A percentile compares a stretch with the other conserved stretches of the same genome.
phyloP scores from a whole-genome alignment of 2,329 filamentous ascomycete genomes.

The Neocatenulostroma microsporum region DNA sequence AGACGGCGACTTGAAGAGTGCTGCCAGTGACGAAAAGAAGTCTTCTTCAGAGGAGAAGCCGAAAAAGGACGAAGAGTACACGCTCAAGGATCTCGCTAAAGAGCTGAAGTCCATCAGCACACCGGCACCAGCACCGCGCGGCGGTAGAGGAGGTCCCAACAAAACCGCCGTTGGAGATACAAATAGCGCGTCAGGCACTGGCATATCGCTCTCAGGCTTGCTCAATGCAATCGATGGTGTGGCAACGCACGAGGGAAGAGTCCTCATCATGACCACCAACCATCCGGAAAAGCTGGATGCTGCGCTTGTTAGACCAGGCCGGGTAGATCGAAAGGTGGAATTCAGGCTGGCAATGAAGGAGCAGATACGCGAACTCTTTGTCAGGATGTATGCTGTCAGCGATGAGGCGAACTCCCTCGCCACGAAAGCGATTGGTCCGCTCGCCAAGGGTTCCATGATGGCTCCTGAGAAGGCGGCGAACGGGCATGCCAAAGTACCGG shows the following conservation, averaged over 20 bases:
- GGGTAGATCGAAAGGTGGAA: conserved; percentile 59
- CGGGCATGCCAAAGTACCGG: conserved; percentile 6
- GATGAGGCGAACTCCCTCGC: conserved; percentile 17
- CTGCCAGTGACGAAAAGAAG: conserved; percentile 6
- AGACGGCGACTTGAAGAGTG: conserved; percentile 11
- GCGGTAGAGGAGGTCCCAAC: conserved; percentile 4
- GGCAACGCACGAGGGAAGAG: conserved; percentile 67
- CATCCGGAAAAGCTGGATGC: conserved; percentile 62
- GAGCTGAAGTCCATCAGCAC: conserved; percentile 18
- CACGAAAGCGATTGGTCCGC: no score
- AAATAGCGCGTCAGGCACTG: conserved; percentile 36
- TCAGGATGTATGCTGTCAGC: conserved; percentile 28
- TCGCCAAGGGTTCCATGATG: neutral
- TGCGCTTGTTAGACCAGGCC: conserved; percentile 59
- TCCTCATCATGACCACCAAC: conserved; percentile 79
- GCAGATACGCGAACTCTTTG: conserved; percentile 38
- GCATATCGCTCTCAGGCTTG: conserved; percentile 70
- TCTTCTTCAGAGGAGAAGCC: conserved; percentile 5
- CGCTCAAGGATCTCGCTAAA: conserved; percentile 23
- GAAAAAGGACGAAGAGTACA: conserved; percentile 22
- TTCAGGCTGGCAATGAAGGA: conserved; percentile 44
- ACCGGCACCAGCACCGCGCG: conserved; percentile 1
- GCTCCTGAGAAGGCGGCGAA: conserved; percentile 6
- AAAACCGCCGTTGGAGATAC: conserved; percentile 8
- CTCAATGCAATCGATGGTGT: conserved; percentile 81